These are phyloP conservation scores for Chenopodium album DNA, from an alignment of 148 eudicot genomes.

Conservation along the genomic window DNA sequence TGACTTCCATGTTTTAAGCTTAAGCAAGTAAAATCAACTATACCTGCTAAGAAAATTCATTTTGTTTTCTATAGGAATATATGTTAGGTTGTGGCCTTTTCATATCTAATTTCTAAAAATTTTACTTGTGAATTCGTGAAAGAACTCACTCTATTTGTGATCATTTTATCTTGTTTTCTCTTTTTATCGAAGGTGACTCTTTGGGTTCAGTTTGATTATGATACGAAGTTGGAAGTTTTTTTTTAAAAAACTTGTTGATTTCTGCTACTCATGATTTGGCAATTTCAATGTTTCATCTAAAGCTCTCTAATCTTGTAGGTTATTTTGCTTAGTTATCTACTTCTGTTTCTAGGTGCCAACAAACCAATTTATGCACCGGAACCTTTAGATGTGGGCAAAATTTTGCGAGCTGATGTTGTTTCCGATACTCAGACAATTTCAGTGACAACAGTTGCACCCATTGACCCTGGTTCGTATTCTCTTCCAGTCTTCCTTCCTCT, in stretches of 20 bases:
- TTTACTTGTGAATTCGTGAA: too few species aligned
- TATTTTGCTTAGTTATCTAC: slow-evolving; percentile 9
- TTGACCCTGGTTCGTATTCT: slow-evolving; percentile 59
- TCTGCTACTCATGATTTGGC: not conserved
- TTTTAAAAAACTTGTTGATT: not conserved
- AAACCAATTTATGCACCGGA: slow-evolving; percentile 87
- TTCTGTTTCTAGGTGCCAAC: slow-evolving; percentile 63
- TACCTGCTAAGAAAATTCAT: not conserved
- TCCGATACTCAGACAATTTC: slow-evolving; percentile 61
- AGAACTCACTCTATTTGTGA: not conserved
- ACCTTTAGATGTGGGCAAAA: slow-evolving; percentile 87
- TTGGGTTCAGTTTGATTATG: not conserved
- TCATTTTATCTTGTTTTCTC: not conserved
- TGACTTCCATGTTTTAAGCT: not conserved
- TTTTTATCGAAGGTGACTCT: not conserved
- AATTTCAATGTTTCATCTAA: slow-evolving; percentile 5
- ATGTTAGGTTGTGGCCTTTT: too few species aligned
- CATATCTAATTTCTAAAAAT: too few species aligned
- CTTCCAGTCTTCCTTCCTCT: not conserved
- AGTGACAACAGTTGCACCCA: slow-evolving; percentile 60
- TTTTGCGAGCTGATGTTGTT: slow-evolving; percentile 71
- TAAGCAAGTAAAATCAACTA: too few species aligned
- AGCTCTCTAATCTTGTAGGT: slow-evolving; percentile 2
- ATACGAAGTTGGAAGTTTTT: not conserved
- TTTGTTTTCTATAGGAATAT: not conserved